A percentile compares a stretch with the other conserved stretches of the same genome.
phyloP scores from a whole-genome alignment of 2,329 filamentous ascomycete species.

The Falciphora oryzae region DNA sequence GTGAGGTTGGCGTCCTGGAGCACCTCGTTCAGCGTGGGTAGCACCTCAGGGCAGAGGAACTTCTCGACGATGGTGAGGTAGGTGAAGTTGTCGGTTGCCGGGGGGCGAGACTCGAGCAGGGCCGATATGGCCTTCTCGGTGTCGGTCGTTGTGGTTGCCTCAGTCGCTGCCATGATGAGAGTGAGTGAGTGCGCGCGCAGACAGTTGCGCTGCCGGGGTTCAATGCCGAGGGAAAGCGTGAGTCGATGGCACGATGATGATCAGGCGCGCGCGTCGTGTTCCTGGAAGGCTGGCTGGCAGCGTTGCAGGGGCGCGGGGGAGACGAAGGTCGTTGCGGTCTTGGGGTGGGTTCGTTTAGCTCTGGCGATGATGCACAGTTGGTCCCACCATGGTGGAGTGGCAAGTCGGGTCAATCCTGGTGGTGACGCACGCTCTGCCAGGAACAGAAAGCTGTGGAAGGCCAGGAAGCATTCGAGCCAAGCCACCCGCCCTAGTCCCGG shows the following conservation, averaged over 20 bases:
- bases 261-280: background rate
- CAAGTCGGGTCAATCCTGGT: background rate
- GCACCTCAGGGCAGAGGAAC: slow-evolving; percentile 59
- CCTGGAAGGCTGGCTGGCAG: no score
- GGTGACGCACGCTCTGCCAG: background rate
- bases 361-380: background rate
- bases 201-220: background rate
- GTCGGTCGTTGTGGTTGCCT: slow-evolving; percentile 13
- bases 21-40: slow-evolving; percentile 60
- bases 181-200: background rate
- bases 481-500: no score
- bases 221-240: no score
- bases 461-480: no score
- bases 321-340: background rate
- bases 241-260: background rate
- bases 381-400: no score
- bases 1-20: slow-evolving; percentile 59
- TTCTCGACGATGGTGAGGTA: slow-evolving; percentile 75
- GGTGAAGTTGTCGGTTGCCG: slow-evolving; percentile 61
- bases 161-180: slow-evolving; percentile 1
- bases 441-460: background rate
- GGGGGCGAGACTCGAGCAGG: slow-evolving; percentile 43
- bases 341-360: background rate
- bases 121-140: slow-evolving; percentile 37
- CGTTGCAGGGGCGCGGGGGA: background rate